Evolutionary conservation across 306 rosid species (phyloP), one percentile per base, ranked within the genome.

Genomic region (Trichosanthes cucumerina): DNA sequence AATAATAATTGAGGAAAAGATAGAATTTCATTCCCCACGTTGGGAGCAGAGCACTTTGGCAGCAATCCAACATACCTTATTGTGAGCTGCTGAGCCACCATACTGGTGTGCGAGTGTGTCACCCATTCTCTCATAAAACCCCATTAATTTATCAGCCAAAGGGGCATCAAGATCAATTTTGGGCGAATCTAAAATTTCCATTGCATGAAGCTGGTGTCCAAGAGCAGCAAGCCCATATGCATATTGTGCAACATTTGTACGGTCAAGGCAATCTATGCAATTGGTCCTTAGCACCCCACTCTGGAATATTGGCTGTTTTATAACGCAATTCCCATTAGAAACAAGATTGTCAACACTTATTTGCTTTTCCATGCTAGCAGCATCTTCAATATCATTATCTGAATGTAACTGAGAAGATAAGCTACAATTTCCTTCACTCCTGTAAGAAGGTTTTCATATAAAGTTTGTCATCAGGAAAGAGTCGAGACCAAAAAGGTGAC

Each of bases 31-130:
- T 43, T 38, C 23, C 9, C 41, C 31, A 43, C 12, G 9, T 5
- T 47, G 57, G 77, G 19, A 34, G 62, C 63, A 57, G 19, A 34
- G 62, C 63, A 57, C 33, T 57, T 21, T 57, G 52, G 44, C 44
- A 53, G 56, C 9, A 47, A 72, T 52, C 2, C 82, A 75, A 47
- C 60, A 31, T 78, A 95, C 99, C 97, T 95, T 95, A 81, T 95
- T 95, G 87, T 95, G 99, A 50, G 99, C 99, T 15, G 97, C 97
- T 80, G 99, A 95, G 59, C 99, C 99, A 69, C 99, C 99, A 71
- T 95, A 95, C 65, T 95, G 99, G 73, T 91, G 89, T 60, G 99
- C 96, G 75, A 95, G 82, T 68, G 96, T 92, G 86, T 95, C 99
- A 5, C 99, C 99, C 99, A 95, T 95, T 81, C 89, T 89, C 84